Evolutionary conservation across 306 rosid species (phyloP), one percentile per base, ranked within the genome.

Genomic region (Sophora flavescens): DNA sequence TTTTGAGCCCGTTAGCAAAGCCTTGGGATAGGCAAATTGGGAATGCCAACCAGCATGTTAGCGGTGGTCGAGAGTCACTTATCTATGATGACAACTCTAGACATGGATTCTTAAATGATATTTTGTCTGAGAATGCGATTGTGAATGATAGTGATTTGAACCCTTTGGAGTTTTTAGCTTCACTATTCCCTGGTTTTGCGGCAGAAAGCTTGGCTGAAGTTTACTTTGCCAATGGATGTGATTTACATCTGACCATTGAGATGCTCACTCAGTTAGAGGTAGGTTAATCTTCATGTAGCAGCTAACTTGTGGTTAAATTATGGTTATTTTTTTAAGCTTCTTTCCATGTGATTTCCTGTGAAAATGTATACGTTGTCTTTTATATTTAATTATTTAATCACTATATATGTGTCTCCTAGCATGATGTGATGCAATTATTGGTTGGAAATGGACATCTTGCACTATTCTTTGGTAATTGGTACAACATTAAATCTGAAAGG

Each of bases 181-280:
- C 91, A 59, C 93, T 87, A 48, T 94, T 94, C 88, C 98, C 97
- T 12, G 97, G 97, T 76, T 94, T 91, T 86, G 93, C 97, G 0
- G 84, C 93, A 77, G 93, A 91, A 85, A 94, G 98, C 88, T 91
- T 94, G 42, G 85, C 89, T 7, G 98, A 89, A 83, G 98, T 94
- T 79, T 94, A 86, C 85, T 86, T 90, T 80, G 95, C 98, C 76
- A 94, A 85, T 68, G 93, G 93, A 57, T 82, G 95, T 2, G 95
- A 94, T 82, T 72, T 94, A 67, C 87, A 89, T 82, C 77, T 88
- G 71, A 94, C 98, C 78, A 80, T 89, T 81, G 98, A 92, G 76
- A 94, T 94, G 96, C 93, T 94, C 80, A 89, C 91, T 65, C 97
- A 94, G 89, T 89, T 94, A 81, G 98, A 91, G 96, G 98, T 94